Conservation (phyloP, 441 rosid genomes). For the Aquilaria agallochum region DNA sequence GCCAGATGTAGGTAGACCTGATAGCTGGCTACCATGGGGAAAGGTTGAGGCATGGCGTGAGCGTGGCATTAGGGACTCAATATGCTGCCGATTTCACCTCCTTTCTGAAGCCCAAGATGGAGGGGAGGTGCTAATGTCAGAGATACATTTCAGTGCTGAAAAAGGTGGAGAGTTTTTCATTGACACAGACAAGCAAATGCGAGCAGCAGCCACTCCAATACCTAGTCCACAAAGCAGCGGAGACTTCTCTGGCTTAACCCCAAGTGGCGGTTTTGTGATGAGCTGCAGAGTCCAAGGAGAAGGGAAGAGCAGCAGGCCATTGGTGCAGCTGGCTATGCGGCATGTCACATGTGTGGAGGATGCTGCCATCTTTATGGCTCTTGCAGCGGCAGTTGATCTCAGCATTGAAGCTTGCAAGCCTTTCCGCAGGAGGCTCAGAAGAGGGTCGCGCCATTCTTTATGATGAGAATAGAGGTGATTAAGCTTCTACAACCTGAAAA, state of each 20-base stretch:
- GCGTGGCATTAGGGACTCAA: conserved; percentile 82
- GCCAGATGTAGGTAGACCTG: conserved; percentile 75
- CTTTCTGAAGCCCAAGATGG: conserved; percentile 74
- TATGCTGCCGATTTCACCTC: conserved; percentile 86
- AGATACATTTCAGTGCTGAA: conserved; percentile 76
- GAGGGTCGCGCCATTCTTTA: conserved; percentile 59
- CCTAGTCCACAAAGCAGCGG: conserved; percentile 96
- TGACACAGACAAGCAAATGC: conserved; percentile 76
- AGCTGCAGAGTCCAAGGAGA: conserved; percentile 92
- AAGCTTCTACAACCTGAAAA: conserved; percentile 14
- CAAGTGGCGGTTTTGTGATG: conserved; percentile 74
- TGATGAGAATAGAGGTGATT: conserved; percentile 28
- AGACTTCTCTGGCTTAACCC: conserved; percentile 73
- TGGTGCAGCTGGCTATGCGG: conserved; percentile 83
- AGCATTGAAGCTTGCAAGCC: conserved; percentile 92
- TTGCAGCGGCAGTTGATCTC: conserved; percentile 92
- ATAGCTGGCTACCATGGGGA: conserved; percentile 99
- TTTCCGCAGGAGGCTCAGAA: conserved; percentile 61
- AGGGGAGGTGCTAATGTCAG: conserved; percentile 83
- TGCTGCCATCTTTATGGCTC: conserved; percentile 97
- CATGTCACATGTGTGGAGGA: conserved; percentile 95
- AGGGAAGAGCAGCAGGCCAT: conserved; percentile 81
- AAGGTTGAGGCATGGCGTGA: conserved; percentile 97
- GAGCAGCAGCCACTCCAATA: conserved; percentile 55
- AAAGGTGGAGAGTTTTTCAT: conserved; percentile 93